Conservation (phyloP, 2,329 filamentous ascomycete species). For the Cladosporium oxysporum region DNA sequence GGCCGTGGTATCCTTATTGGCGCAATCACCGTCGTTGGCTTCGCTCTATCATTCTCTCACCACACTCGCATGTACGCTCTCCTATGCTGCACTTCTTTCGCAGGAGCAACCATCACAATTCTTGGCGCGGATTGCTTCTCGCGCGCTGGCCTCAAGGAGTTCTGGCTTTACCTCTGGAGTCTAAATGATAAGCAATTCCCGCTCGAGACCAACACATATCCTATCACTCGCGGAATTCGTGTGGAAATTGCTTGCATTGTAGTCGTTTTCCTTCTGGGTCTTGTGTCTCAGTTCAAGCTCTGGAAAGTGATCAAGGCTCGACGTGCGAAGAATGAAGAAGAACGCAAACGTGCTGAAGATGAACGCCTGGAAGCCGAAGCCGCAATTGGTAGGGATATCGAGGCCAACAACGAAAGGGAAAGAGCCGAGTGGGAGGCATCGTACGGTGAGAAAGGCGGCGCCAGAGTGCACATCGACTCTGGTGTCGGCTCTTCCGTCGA, state of each 20-base stretch:
- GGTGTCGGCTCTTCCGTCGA: slow-evolving; percentile 49
- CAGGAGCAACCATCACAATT: slow-evolving; percentile 75
- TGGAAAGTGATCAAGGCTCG: slow-evolving; percentile 74
- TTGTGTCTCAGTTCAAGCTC: slow-evolving; percentile 81
- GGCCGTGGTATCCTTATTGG: slow-evolving; percentile 75
- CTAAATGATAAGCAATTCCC: slow-evolving; percentile 82
- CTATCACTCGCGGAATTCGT: slow-evolving; percentile 79
- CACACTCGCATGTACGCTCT: slow-evolving; percentile 77
- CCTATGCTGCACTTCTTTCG: slow-evolving; percentile 75
- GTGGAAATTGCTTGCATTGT: slow-evolving; percentile 81
- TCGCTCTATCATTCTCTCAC: slow-evolving; percentile 75
- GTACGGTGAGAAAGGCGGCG: slow-evolving; percentile 63
- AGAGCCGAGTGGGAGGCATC: slow-evolving; percentile 72
- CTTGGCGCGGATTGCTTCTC: slow-evolving; percentile 91
- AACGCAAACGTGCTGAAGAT: slow-evolving; percentile 56
- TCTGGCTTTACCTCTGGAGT: slow-evolving; percentile 90
- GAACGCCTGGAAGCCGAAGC: slow-evolving; percentile 67
- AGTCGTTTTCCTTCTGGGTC: slow-evolving; percentile 70
- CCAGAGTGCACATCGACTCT: slow-evolving; percentile 50
- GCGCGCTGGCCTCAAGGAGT: slow-evolving; percentile 88
- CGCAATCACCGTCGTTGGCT: slow-evolving; percentile 67
- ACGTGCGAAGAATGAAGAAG: slow-evolving; percentile 48
- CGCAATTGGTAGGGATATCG: slow-evolving; percentile 66
- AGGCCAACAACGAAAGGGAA: slow-evolving; percentile 63
- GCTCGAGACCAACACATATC: slow-evolving; percentile 73